Evolutionary conservation across 2,329 filamentous ascomycete genomes (phyloP), one percentile per base, ranked within the genome.

Genomic region (Aspergillus sojae): DNA sequence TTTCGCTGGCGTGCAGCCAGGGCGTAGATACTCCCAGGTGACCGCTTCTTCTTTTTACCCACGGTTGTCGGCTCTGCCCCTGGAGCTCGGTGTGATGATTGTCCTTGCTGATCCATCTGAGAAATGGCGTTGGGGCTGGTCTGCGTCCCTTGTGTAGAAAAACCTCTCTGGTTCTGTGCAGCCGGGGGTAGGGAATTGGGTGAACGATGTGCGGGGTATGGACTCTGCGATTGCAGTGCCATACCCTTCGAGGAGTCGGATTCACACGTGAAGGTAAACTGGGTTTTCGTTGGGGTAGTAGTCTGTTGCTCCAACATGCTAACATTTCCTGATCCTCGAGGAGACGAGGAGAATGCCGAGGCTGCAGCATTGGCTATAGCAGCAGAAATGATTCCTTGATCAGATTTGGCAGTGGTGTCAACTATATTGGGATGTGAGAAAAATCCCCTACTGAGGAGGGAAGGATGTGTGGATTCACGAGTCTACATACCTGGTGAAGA

Each of bases 181-280:
- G 74, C 62, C 6, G 68, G 50, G 67, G 77, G 67, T 68, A 81
- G 62, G 65, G 74, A 72, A 23, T 70, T 70, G 16, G 74, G 71
- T 10, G 73, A 72, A 16, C 72, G 73, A 11, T 77, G 77, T 28
- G 79, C 68, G 32, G 77, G 70, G 73, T 80, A 77, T 56, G 75
- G 67, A 67, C 80, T 82, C 64, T 84, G 82, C 72, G 89, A 88
- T 50, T 91, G 91, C 89, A 91, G 92, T 58, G 89, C 88, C 75
- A 93, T 86, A 61, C 90, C 88, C 63, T 90, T 92, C 1, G 92
- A 89, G 43, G 93, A 92, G 74, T 95, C 93, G 1, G 94, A 94
- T 72, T 96, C 92, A 78, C 93, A 97, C 14, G 93, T 96, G 75
- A 99, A 99, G 11, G 95, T 99, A 76, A 99, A 99, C 71, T 97